phyloP scores from a whole-genome alignment of 2,329 filamentous ascomycete genomes.

The Chaetomium sp. region DNA sequence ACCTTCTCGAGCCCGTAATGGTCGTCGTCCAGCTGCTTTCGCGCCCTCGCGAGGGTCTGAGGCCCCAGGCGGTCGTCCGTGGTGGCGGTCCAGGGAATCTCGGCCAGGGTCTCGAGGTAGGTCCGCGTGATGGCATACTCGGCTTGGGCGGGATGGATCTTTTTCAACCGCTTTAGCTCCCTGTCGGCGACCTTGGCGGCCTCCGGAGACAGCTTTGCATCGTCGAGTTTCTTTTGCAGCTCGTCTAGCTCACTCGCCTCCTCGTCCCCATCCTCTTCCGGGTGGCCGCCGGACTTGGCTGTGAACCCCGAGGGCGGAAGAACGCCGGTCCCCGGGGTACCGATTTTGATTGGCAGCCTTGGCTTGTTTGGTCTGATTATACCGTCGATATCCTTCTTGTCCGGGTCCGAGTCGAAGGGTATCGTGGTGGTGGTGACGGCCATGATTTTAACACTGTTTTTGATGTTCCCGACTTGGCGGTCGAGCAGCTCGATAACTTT shows the following conservation, averaged over 20 bases:
- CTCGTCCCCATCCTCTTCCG: constrained; percentile 75
- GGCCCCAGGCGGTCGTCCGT: constrained; percentile 85
- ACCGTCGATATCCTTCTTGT: constrained; percentile 19
- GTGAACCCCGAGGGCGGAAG: constrained; percentile 36
- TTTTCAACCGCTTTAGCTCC: constrained; percentile 83
- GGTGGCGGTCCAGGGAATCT: constrained; percentile 86
- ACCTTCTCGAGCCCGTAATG: constrained; percentile 97
- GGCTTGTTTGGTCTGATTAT: constrained; percentile 39
- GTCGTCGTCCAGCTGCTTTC: constrained; percentile 90
- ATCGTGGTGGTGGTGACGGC: constrained; percentile 69
- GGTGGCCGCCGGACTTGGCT: constrained; percentile 49
- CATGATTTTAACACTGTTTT: constrained; percentile 84
- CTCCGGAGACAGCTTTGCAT: constrained; percentile 78
- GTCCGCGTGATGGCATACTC: constrained; percentile 93
- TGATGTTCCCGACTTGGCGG: constrained; percentile 79
- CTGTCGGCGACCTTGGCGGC: constrained; percentile 88
- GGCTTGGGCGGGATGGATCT: constrained; percentile 95
- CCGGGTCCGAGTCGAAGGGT: constrained; percentile 46
- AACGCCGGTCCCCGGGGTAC: constrained; percentile 32
- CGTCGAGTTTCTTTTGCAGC: constrained; percentile 82
- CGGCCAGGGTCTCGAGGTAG: constrained; percentile 89
- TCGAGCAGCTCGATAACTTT: constrained; percentile 83
- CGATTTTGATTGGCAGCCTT: constrained; percentile 29
- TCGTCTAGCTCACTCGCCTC: constrained; percentile 90
- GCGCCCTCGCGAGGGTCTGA: constrained; percentile 75